A percentile compares a stretch with the other conserved stretches of the same genome.
Evolutionary conservation across 2,329 filamentous ascomycete species (phyloP).

Genomic region (Pseudogymnoascus destructans): DNA sequence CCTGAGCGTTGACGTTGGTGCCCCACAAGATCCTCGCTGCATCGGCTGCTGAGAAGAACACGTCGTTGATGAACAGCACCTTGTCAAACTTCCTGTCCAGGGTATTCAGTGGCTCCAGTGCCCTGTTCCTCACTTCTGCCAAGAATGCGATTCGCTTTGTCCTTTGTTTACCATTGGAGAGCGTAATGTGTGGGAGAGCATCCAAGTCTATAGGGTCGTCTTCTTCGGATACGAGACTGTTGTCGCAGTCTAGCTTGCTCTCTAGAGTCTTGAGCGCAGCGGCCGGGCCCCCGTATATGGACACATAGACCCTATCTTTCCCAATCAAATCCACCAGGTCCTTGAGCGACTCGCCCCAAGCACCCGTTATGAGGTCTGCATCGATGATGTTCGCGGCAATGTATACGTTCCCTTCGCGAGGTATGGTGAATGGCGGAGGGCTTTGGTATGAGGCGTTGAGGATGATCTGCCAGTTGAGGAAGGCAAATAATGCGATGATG

Average conservation of each 20-base stretch:
- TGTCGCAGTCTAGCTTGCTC: conserved; percentile 33
- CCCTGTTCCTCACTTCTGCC: conserved; percentile 59
- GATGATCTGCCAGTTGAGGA: conserved; percentile 19
- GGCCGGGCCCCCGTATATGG: conserved; percentile 52
- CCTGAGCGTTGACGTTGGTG: conserved; percentile 33
- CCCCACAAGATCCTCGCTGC: conserved; percentile 47
- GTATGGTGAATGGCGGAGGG: conserved; percentile 31
- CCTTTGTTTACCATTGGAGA: conserved; percentile 49
- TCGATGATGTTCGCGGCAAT: conserved; percentile 62
- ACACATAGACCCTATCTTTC: conserved; percentile 53
- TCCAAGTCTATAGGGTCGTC: conserved; percentile 38
- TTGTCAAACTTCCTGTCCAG: conserved; percentile 37
- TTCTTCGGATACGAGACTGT: conserved; percentile 45
- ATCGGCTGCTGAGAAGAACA: conserved; percentile 39
- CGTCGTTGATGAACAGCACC: conserved; percentile 55
- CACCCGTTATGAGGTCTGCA: conserved; percentile 46
- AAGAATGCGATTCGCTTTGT: conserved; percentile 63
- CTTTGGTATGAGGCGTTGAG: conserved; percentile 33
- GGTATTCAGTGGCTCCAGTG: conserved; percentile 47
- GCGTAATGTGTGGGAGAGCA: conserved; percentile 43
- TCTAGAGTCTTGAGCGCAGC: conserved; percentile 41
- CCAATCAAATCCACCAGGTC: conserved; percentile 54
- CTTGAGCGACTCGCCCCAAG: conserved; percentile 49
- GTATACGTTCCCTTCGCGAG: conserved; percentile 51
- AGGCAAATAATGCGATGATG: conserved; percentile 15